Conservation (phyloP, 2,329 filamentous ascomycete genomes). For the Fusarium coffeatum region DNA sequence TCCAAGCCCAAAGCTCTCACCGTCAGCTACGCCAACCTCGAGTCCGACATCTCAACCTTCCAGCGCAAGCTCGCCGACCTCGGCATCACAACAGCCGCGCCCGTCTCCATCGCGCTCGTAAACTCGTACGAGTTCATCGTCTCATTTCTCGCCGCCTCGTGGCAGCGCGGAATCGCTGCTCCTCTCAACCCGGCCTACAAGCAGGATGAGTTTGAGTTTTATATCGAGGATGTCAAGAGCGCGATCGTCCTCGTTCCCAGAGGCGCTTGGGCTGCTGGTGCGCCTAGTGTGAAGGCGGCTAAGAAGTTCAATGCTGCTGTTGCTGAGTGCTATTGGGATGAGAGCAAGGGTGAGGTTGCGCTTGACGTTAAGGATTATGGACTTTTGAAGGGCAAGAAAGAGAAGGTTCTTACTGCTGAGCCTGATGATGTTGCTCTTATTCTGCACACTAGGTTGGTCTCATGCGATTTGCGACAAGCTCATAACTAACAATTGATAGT, state of each 20-base stretch:
- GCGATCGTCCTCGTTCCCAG: slow-evolving; percentile 80
- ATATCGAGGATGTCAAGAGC: slow-evolving; percentile 87
- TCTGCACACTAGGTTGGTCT: slow-evolving; percentile 74
- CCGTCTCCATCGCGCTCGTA: slow-evolving; percentile 84
- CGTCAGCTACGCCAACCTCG: slow-evolving; percentile 77
- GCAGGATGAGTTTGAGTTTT: slow-evolving; percentile 91
- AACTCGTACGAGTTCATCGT: slow-evolving; percentile 92
- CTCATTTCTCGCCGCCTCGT: slow-evolving; percentile 85
- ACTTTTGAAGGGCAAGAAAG: slow-evolving; percentile 64
- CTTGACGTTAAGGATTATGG: slow-evolving; percentile 83
- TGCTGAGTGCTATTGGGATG: slow-evolving; percentile 86
- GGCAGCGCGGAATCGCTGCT: slow-evolving; percentile 84
- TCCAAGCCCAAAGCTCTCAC: slow-evolving; percentile 69
- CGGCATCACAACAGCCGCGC: slow-evolving; percentile 74
- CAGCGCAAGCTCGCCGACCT: slow-evolving; percentile 81
- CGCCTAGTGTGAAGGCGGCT: slow-evolving; percentile 80
- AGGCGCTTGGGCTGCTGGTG: slow-evolving; percentile 74
- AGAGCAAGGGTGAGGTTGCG: slow-evolving; percentile 70
- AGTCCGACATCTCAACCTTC: slow-evolving; percentile 74
- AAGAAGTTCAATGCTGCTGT: slow-evolving; percentile 85
- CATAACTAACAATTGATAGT: slow-evolving; percentile 52
- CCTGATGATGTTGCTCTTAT: slow-evolving; percentile 86
- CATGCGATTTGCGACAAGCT: not conserved
- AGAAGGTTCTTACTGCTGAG: slow-evolving; percentile 62
- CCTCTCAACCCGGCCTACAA: slow-evolving; percentile 92